phyloP scores from a whole-genome alignment of 2,329 filamentous ascomycete species.

The Laburnicola sp. region DNA sequence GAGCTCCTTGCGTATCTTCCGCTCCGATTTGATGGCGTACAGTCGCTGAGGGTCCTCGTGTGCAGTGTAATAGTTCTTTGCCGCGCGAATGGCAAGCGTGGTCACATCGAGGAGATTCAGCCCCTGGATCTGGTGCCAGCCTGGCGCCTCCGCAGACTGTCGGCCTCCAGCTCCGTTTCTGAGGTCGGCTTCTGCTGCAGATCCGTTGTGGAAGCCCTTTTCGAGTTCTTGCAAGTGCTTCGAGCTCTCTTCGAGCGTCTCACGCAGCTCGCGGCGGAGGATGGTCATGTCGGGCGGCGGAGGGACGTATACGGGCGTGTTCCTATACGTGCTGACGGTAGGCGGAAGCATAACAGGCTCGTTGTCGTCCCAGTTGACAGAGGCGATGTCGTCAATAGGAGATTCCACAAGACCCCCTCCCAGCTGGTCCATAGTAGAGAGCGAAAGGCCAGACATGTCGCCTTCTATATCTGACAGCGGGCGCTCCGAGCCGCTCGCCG shows the following conservation, averaged over 20 bases:
- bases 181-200: slow-evolving; percentile 5
- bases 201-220: slow-evolving; percentile 32
- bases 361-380: slow-evolving; percentile 58
- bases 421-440: slow-evolving; percentile 30
- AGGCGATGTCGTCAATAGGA: slow-evolving; percentile 57
- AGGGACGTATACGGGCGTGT: slow-evolving; percentile 77
- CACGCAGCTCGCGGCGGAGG: slow-evolving; percentile 70
- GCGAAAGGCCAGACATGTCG: slow-evolving; percentile 33
- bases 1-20: slow-evolving; percentile 79
- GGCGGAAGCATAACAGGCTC: slow-evolving; percentile 88
- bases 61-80: slow-evolving; percentile 93
- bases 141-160: slow-evolving; percentile 53
- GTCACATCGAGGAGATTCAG: slow-evolving; percentile 90
- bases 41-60: slow-evolving; percentile 85
- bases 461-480: slow-evolving; percentile 32
- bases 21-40: slow-evolving; percentile 85
- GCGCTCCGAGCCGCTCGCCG: slow-evolving; percentile 36
- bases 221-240: slow-evolving; percentile 67
- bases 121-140: slow-evolving; percentile 85
- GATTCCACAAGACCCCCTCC: slow-evolving; percentile 54
- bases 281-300: slow-evolving; percentile 82
- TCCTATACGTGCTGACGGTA: slow-evolving; percentile 93
- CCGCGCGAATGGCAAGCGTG: slow-evolving; percentile 91
- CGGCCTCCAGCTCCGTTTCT: slow-evolving; percentile 14
- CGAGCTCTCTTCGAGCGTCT: slow-evolving; percentile 69